Evolutionary conservation across 208 protist genomes (phyloP), one percentile per base, ranked within the genome.

Genomic region (Trypanosoma theileri): DNA sequence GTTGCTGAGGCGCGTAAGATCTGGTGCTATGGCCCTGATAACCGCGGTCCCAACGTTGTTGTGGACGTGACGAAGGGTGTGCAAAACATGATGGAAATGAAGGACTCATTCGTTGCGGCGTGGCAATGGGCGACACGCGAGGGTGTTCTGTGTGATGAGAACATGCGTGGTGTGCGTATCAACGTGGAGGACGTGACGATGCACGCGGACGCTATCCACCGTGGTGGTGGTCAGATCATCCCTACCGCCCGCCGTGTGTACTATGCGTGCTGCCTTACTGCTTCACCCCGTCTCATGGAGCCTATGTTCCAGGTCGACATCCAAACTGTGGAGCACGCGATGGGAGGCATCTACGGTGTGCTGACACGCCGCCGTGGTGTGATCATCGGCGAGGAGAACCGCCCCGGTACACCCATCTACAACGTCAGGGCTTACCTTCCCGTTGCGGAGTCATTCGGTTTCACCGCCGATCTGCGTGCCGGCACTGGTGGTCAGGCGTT

Each of bases 131-230:
- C 95, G 28, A 94, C 95, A 62, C 87, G 91, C 62, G 91, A 98
- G 80, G 98, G 98, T 84, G 94, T 98, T 31, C 64, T 99, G 19
- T 97, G 91, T 82, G 85, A 85, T 75, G 99, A 99, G 90, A 91
- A 96, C 71, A 88, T 99, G 81, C 92, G 98, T 81, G 98, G 97
- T 73, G 81, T 98, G 55, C 80, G 92, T 63, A 97, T 99, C 84
- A 95, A 99, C 86, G 59, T 99, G 51, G 60, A 89, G 50, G 98
- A 99, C 81, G 98, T 98, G 55, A 97, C 90, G 21, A 94, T 99
- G 54, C 98, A 99, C 88, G 87, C 98, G 55, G 99, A 99, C 92
- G 91, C 98, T 66, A 98, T 99, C 67, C 99, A 99, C 85, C 92
- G 98, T 85, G 98, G 98, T 86, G 97, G 93, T 53, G 95, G 95